Evolutionary conservation across 495 filamentous ascomycete genomes (phyloP).

Genomic region (Hypoxylon lienhwacheense): DNA sequence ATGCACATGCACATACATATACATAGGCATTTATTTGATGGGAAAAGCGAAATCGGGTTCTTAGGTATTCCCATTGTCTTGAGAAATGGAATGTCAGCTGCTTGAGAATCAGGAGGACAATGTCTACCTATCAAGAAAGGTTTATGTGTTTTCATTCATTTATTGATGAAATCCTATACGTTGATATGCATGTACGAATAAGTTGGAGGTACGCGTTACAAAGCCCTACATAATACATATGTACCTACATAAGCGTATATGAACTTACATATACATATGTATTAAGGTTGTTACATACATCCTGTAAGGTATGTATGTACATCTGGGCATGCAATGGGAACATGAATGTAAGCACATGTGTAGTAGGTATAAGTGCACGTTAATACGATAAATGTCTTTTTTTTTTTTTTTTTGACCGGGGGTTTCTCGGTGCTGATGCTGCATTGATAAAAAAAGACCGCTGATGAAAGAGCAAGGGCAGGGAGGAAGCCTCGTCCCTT

Average conservation of each 20-base stretch:
- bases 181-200: neutral
- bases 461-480: neutral
- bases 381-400: neutral
- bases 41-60: conserved; percentile 28
- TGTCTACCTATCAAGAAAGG: conserved; percentile 22
- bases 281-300: neutral
- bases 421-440: conserved; percentile 27
- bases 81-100: conserved; percentile 20
- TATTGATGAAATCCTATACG: neutral
- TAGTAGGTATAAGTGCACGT: too few relatives aligned
- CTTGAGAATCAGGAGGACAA: conserved; percentile 16
- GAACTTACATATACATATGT: neutral
- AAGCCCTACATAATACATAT: neutral
- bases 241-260: neutral
- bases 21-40: conserved; percentile 10
- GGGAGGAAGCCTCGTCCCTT: neutral
- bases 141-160: neutral
- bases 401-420: conserved; percentile 14
- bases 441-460: conserved; percentile 24
- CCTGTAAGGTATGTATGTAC: neutral
- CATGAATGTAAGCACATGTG: neutral
- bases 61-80: conserved; percentile 22
- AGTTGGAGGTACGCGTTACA: too few relatives aligned
- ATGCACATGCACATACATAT: conserved; percentile 21
- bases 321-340: neutral